Percentiles rank a stretch among this genome's conserved stretches.
Evolutionary conservation across 169 alveolate genomes (phyloP).

Genomic region (Prorocentrum cordatum): DNA sequence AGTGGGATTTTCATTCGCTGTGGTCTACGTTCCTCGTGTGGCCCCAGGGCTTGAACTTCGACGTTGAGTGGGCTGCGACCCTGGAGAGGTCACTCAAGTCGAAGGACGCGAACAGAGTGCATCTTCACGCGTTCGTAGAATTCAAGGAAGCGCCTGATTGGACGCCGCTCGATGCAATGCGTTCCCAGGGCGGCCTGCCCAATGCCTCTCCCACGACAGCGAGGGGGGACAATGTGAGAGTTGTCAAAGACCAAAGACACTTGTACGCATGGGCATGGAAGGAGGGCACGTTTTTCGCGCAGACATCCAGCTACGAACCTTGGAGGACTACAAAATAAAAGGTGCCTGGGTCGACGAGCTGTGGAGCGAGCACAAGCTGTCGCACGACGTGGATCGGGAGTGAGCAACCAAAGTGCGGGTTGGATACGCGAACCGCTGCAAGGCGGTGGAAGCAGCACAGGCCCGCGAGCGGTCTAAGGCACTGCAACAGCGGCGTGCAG

Average conservation of each 20-base stretch:
- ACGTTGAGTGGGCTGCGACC: not conserved
- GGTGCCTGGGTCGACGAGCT: not conserved
- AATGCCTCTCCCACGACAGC: not conserved
- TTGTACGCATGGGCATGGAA: not conserved
- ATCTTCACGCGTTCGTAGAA: constrained; percentile 4
- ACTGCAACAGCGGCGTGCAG: not conserved
- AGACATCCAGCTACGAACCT: not conserved
- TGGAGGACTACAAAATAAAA: not conserved
- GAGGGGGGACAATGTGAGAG: not conserved
- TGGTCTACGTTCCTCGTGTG: not conserved
- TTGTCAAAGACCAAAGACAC: not conserved
- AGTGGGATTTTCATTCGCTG: too few relatives aligned
- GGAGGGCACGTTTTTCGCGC: not conserved
- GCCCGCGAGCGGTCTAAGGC: not conserved
- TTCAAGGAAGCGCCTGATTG: not conserved
- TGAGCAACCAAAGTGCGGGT: not conserved
- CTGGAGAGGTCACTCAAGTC: constrained; percentile 1
- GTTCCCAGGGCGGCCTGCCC: not conserved
- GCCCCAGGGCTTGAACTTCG: not conserved
- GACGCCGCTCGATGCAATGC: not conserved
- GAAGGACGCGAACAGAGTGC: not conserved
- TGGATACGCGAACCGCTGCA: not conserved
- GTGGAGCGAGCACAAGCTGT: not conserved
- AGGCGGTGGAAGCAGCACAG: not conserved
- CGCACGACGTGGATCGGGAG: not conserved